Evolutionary conservation across 108 stramenopile species (phyloP), one percentile per base, ranked within the genome.

Genomic region (Cyclotella atomus): DNA sequence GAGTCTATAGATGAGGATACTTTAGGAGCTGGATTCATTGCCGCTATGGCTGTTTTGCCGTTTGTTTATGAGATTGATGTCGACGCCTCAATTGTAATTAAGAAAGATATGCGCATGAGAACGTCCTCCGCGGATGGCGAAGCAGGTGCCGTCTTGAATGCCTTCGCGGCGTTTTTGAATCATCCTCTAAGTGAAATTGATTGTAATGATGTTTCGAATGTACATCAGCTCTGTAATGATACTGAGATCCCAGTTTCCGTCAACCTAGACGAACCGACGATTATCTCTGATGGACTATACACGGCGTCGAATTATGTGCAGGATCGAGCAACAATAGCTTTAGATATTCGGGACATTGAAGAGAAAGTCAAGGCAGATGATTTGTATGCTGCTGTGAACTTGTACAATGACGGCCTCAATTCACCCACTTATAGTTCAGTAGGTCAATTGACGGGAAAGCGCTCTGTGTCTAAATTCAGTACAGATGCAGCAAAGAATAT

Each of bases 251-350:
- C 44, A 24, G 45, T 50, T 24, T 49, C 65, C 83, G 38, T 88
- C 77, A 55, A 79, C 63, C 71, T 83, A 79, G 47, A 89, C 69
- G 50, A 77, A n/a, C 71, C 70, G 3, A 67, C 71, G n/a, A 49
- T 71, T 25, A 72, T 82, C 29, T 72, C 73, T 16, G 65, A 86
- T 62, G 89, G 87, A 59, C 64, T 92, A n/a, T 95, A 91, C 76
- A 75, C 83, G 19, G 85, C 91, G 0, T 84, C 84, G 19, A 91
- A 90, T 49, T 92, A 88, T 65, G 90, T 92, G 5, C 59, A 88
- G 29, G 91, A 95, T 55, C 69, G 76, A 64, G 86, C 91, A 14
- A 77, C 86, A 17, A 92, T 94, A 60, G 88, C 88, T 0, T 47
- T 77, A 0, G 94, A 95, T 68, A 65, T 92, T 15, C 61, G 65